Conservation (phyloP, 148 eudicot genomes). For the Heliosperma pusillum region DNA sequence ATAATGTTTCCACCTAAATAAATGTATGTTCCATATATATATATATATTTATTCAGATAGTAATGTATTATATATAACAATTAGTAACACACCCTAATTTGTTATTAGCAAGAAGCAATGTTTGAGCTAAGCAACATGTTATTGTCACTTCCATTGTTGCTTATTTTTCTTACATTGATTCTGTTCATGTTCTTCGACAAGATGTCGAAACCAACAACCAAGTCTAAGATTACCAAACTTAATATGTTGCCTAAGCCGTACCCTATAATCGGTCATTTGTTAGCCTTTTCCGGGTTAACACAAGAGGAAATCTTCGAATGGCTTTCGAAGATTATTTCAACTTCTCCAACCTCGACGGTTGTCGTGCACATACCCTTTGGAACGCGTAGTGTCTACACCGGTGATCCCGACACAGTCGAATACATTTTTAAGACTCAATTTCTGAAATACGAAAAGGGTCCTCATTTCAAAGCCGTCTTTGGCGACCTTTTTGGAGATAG, state of each 20-base stretch:
- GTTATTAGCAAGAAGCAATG: no score
- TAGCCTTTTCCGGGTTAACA: neutral
- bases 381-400: neutral
- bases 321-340: neutral
- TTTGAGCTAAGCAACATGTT: no score
- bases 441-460: neutral
- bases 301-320: neutral
- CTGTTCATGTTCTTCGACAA: no score
- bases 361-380: neutral
- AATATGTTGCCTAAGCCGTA: neutral
- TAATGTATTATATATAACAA: no score
- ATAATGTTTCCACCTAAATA: no score
- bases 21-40: no score
- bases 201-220: no score
- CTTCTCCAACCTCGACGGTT: neutral
- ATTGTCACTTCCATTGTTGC: no score
- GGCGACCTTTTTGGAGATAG: conserved; percentile 42
- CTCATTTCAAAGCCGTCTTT: neutral
- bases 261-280: neutral
- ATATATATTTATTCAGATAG: no score
- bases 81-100: no score
- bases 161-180: no score
- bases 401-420: neutral
- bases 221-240: no score
- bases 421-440: neutral